Evolutionary conservation across 2,329 filamentous ascomycete genomes (phyloP), one percentile per base, ranked within the genome.

Genomic region (Ceratocystis destructans): DNA sequence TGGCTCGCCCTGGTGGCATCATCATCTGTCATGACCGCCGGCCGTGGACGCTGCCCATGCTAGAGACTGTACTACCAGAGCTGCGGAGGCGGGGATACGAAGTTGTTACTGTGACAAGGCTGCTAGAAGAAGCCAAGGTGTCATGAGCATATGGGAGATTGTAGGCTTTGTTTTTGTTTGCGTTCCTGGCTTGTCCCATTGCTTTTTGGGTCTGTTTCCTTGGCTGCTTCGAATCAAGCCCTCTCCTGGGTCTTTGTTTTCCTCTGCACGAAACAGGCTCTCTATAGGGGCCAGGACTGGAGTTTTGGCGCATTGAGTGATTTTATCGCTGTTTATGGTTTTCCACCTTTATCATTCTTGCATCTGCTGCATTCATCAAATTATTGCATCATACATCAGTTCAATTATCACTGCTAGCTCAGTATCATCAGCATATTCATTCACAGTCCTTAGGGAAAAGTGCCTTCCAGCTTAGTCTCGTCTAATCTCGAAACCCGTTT

Each of bases 21-120:
- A 86, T 96, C 69, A 87, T 96, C 64, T 92, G 90, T 72, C 91
- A 96, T 77, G 91, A 96, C 77, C 75, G 90, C 70, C 80, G 91
- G 72, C 78, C 80, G n/a, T 96, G 91, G 89, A 95, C 90, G 31
- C 79, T 82, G 61, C 87, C 88, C 0, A 94, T 96, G 89, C 73
- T 96, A 75, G 78, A 79, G 48, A 82, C 78, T 68, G 86, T 94
- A 48, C 74, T 96, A 70, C 87, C 87, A 0, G 87, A 89, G 73
- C 76, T 95, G 71, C 85, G 78, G 74, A 78, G 78, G 69, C 80
- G 82, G 69, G 90, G 89, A 0, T 96, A 89, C 74, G 78, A 77
- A 66, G 79, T 93, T 46, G 86, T 90, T 37, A 89, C 86, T 17
- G 77, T 96, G 22, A 86, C 86, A 3, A 82, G 86, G 71, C 77